Conservation (phyloP, 2,329 filamentous ascomycete species). For the Colletotrichum brevisporum region DNA sequence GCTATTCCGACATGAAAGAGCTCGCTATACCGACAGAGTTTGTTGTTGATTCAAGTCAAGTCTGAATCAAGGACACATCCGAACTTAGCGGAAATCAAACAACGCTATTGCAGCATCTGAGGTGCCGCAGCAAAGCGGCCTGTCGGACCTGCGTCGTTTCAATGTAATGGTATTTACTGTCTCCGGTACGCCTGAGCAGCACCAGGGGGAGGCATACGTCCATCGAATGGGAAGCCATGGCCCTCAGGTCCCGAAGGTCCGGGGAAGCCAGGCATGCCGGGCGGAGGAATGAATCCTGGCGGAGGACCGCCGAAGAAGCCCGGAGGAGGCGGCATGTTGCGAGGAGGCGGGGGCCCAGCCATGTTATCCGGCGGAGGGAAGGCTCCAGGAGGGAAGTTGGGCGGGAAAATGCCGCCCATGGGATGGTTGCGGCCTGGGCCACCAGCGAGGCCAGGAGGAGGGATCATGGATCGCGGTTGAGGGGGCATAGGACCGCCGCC, state of each 20-base stretch:
- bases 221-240: slow-evolving; percentile 68
- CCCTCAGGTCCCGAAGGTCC: slow-evolving; percentile 64
- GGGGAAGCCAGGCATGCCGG: slow-evolving; percentile 70
- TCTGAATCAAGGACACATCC: slow-evolving; percentile 13
- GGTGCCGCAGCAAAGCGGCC: slow-evolving; percentile 21
- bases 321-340: slow-evolving; percentile 71
- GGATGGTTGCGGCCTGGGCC: slow-evolving; percentile 59
- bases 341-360: slow-evolving; percentile 61
- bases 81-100: slow-evolving; percentile 16
- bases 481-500: slow-evolving; percentile 58
- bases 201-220: slow-evolving; percentile 67
- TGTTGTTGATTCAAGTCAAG: slow-evolving; percentile 21
- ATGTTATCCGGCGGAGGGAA: slow-evolving; percentile 65
- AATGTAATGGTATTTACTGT: slow-evolving; percentile 43
- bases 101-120: slow-evolving; percentile 18
- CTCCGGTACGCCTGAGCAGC: slow-evolving; percentile 55
- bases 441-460: slow-evolving; percentile 70
- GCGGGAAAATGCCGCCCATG: slow-evolving; percentile 72
- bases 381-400: slow-evolving; percentile 69
- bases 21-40: slow-evolving; percentile 18
- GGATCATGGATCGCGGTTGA: slow-evolving; percentile 64
- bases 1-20: slow-evolving; percentile 28
- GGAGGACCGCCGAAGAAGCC: slow-evolving; percentile 67
- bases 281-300: slow-evolving; percentile 67
- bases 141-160: slow-evolving; percentile 10